Base-by-base conservation (phyloP, 169 alveolate species). In the Cardiosporidium cionae region DNA sequence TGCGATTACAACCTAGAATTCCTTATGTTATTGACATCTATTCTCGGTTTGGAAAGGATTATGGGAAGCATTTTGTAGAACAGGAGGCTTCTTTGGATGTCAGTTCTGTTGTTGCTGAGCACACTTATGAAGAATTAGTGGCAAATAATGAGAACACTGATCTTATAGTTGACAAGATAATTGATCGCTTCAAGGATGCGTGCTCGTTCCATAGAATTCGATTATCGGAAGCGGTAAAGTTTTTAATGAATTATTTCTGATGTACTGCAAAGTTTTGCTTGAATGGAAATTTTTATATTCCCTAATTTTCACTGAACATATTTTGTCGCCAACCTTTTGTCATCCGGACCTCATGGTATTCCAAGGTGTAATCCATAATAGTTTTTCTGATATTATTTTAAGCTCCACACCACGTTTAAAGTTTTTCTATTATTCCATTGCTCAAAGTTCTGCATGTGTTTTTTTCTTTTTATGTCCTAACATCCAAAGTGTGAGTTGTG, bases 91-190 rank as follows among this genome's bases (percentile, higher is more conserved):
- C 72, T 16, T 23, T 32, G 44, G 72, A 65, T 33, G 23, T 65
- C 67, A 6, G 3, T 33, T 29, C 54, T 9, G 44, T 29, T 33
- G 7, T 65, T 6, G 6, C 16, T 3, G 29, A 65, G 44, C 44
- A 35, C 54, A 65, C 72, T 9, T 65, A 23, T 35, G 72, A 3
- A 9, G 72, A 65, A 6, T 63, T 65, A 33, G 72, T 65, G 54
- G 69, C 16, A 35, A 6, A 65, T 33, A 7, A 65, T 6, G 72
- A 3, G 3, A 16, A 35, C 54, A 65, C 72, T 4, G 72, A 65
- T 9, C 54, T 3, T 33, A 65, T 65, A 29, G 72, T 65, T 29
- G 72, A 65, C 53, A 33, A 29, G 44, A 4, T 65, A 9, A 16
- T 65, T 9, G 28, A 6, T 9, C 73, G 72, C 3, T 3, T 65